Percentiles rank a stretch among this genome's conserved stretches.
phyloP scores from a whole-genome alignment of 2,329 filamentous ascomycete species.

The Metarhizium guizhouense region DNA sequence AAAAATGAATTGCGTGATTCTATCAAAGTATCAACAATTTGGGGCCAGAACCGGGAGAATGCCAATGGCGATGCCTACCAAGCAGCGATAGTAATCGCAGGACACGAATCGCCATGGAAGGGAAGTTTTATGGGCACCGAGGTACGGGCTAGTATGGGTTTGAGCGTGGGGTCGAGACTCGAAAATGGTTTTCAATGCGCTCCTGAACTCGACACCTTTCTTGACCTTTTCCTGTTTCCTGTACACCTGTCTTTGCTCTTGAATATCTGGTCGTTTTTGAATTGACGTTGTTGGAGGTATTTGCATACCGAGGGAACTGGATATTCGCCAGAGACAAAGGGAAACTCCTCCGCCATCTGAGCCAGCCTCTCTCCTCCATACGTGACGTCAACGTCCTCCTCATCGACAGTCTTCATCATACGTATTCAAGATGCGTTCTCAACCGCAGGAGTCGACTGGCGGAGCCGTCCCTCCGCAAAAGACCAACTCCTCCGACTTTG shows the following conservation, averaged over 20 bases:
- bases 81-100: not conserved
- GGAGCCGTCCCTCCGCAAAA: constrained; percentile 18
- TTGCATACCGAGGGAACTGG: not conserved
- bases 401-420: not conserved
- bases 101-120: constrained; percentile 1
- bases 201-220: not conserved
- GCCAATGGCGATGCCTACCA: no score
- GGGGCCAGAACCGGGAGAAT: not conserved
- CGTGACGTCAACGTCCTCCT: not conserved
- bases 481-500: constrained; percentile 19
- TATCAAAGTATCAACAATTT: constrained; percentile 27
- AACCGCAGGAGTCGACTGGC: constrained; percentile 28
- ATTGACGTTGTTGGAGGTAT: not conserved
- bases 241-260: not conserved
- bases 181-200: not conserved
- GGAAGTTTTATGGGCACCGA: constrained; percentile 7
- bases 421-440: constrained; percentile 21
- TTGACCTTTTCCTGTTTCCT: not conserved
- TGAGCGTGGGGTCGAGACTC: not conserved
- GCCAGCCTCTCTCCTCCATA: not conserved
- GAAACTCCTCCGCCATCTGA: not conserved
- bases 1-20: constrained; percentile 32
- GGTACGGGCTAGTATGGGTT: not conserved
- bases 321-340: not conserved
- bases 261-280: not conserved